phyloP scores from a whole-genome alignment of 2,329 filamentous ascomycete genomes.

The Sporothrix phasma region DNA sequence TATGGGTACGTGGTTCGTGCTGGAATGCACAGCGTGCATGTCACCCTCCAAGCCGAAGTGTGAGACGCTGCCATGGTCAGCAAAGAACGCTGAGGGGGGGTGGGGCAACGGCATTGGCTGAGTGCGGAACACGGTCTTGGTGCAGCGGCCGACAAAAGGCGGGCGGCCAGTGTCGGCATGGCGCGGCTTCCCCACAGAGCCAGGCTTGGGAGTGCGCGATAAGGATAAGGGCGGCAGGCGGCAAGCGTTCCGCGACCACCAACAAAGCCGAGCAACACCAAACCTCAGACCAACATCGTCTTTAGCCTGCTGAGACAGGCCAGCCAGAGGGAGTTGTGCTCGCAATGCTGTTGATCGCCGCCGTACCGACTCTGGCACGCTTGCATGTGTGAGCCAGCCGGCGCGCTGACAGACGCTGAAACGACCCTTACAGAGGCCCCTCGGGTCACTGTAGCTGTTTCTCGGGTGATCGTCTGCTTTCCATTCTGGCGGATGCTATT shows the following conservation, averaged over 20 bases:
- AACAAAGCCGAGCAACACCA: conserved; percentile 15
- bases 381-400: background rate
- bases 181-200: conserved; percentile 10
- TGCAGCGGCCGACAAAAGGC: conserved; percentile 8
- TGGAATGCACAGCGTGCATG: background rate
- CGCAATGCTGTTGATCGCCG: background rate
- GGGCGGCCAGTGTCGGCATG: conserved; percentile 26
- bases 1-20: background rate
- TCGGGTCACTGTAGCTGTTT: background rate
- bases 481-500: background rate
- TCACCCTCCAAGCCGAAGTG: conserved; percentile 1
- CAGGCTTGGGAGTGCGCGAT: background rate
- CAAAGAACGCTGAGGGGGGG: background rate
- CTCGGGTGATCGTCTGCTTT: background rate
- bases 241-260: conserved; percentile 15
- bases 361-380: background rate
- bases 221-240: conserved; percentile 12
- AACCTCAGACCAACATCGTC: background rate
- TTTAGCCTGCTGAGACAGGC: background rate
- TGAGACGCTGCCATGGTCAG: background rate
- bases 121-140: conserved; percentile 1
- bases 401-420: background rate
- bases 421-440: background rate
- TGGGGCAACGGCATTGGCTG: background rate
- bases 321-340: background rate